Evolutionary conservation across 1,284 basidiomycete species (phyloP).

Genomic region (Moesziomyces parantarcticus): DNA sequence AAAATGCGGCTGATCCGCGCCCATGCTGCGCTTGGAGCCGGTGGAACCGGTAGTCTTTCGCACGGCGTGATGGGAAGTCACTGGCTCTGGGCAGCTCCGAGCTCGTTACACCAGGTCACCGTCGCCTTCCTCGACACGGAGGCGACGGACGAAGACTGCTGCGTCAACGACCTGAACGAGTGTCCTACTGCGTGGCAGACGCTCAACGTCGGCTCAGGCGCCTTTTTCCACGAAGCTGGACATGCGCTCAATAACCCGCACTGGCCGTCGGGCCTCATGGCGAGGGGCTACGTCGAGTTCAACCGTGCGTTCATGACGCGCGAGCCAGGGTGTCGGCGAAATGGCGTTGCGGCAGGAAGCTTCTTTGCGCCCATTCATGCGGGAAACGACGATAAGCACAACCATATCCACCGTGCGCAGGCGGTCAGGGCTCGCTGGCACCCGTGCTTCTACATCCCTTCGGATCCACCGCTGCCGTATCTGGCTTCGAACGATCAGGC

Average conservation of each 20-base stretch:
- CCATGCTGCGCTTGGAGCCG: constrained; percentile 48
- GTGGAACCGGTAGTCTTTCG: constrained; percentile 25
- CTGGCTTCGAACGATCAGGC: constrained; percentile 9
- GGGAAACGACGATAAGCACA: constrained; percentile 40
- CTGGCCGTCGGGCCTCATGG: constrained; percentile 49
- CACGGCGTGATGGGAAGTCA: constrained; percentile 54
- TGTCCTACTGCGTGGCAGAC: constrained; percentile 47
- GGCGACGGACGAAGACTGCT: constrained; percentile 39
- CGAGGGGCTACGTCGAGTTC: constrained; percentile 51
- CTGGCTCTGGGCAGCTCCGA: constrained; percentile 54
- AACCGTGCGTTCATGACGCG: constrained; percentile 57
- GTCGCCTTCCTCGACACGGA: constrained; percentile 38
- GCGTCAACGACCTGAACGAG: constrained; percentile 50
- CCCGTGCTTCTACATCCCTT: constrained; percentile 37
- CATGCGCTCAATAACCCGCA: constrained; percentile 51
- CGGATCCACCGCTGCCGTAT: constrained; percentile 39
- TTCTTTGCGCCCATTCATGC: constrained; percentile 29
- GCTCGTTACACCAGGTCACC: constrained; percentile 28
- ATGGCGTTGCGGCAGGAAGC: constrained; percentile 6
- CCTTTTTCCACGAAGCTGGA: constrained; percentile 49
- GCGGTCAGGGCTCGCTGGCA: constrained; percentile 52
- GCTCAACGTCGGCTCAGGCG: constrained; percentile 53
- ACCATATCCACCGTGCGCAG: constrained; percentile 49
- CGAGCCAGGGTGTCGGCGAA: constrained; percentile 27
- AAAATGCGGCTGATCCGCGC: constrained; percentile 44